A percentile compares a stretch with the other conserved stretches of the same genome.
These are phyloP conservation scores for Schizophyllum amplum DNA, from an alignment of 1,284 basidiomycete genomes.

Conservation along the genomic window DNA sequence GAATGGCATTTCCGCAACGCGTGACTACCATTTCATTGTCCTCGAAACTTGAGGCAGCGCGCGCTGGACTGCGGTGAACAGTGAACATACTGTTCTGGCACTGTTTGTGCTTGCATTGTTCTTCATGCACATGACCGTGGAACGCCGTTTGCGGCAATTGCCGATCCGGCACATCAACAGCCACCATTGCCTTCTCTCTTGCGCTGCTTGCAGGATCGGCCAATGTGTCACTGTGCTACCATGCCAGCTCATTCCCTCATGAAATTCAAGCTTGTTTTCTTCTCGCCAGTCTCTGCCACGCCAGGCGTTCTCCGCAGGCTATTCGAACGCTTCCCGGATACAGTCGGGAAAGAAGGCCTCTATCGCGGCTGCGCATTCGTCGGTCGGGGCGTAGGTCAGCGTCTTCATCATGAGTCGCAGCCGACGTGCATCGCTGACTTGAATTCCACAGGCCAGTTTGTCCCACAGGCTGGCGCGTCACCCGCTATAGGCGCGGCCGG, in stretches of 20 bases:
- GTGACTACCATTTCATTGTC: too few species aligned
- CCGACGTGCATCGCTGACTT: neutral
- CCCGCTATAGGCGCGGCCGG: slow-evolving; percentile 36
- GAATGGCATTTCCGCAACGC: too few species aligned
- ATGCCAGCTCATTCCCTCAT: slow-evolving; percentile 9
- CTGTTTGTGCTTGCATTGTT: too few species aligned
- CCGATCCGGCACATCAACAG: too few species aligned
- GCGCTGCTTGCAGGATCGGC: too few species aligned
- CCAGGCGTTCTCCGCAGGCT: slow-evolving; percentile 32
- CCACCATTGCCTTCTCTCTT: too few species aligned
- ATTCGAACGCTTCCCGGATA: slow-evolving; percentile 33
- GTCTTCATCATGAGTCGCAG: neutral
- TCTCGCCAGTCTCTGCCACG: slow-evolving; percentile 33
- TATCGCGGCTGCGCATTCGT: slow-evolving; percentile 48
- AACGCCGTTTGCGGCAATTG: too few species aligned
- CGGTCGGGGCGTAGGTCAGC: slow-evolving; percentile 39
- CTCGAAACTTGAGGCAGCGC: too few species aligned
- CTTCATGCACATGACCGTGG: too few species aligned
- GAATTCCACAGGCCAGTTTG: slow-evolving; percentile 39
- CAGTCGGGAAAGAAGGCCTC: slow-evolving; percentile 40
- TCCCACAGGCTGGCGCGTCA: slow-evolving; percentile 31
- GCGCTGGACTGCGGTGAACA: neutral
- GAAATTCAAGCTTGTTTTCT: slow-evolving; percentile 41
- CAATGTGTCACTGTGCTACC: too few species aligned
- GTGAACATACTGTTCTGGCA: neutral